Evolutionary conservation across 23 red algal genomes (phyloP).

Genomic region (Gracilariopsis chorda): DNA sequence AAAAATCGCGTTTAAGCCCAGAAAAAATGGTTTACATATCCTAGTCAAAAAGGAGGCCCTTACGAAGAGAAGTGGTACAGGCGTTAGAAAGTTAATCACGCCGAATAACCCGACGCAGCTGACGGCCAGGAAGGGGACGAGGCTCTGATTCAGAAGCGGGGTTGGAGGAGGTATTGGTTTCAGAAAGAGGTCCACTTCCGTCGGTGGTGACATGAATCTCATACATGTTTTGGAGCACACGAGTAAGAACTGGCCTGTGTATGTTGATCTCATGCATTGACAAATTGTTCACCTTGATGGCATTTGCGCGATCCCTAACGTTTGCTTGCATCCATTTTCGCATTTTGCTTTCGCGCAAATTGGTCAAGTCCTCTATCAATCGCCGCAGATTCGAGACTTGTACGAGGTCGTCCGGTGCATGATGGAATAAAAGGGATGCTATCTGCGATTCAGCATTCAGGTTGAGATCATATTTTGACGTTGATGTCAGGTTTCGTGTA

Average conservation of each 20-base stretch:
- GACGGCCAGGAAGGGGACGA: neutral
- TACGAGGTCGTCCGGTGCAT: constrained; percentile 75
- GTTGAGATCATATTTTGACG: neutral
- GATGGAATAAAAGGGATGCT: constrained; percentile 68
- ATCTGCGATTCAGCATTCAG: constrained; percentile 33
- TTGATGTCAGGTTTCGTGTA: neutral
- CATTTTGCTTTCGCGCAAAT: constrained; percentile 74
- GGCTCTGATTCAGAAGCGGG: neutral
- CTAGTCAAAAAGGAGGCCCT: too few species aligned
- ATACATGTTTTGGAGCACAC: constrained; percentile 51
- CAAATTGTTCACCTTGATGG: constrained; percentile 63
- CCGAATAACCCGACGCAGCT: constrained; percentile 48
- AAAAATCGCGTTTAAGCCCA: neutral
- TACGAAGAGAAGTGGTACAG: too few species aligned
- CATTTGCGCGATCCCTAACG: constrained; percentile 47
- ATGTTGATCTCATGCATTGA: constrained; percentile 54
- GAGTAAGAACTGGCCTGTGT: constrained; percentile 45
- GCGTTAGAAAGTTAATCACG: constrained; percentile 45
- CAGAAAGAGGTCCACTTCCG: constrained; percentile 10
- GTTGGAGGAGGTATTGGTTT: constrained; percentile 11
- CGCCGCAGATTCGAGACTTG: constrained; percentile 32
- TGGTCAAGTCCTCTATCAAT: constrained; percentile 61
- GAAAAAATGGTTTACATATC: too few species aligned
- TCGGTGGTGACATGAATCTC: constrained; percentile 42
- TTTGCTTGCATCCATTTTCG: constrained; percentile 64